phyloP scores from a whole-genome alignment of 2,329 filamentous ascomycete species.

The Davidsoniella neocaledoniae region DNA sequence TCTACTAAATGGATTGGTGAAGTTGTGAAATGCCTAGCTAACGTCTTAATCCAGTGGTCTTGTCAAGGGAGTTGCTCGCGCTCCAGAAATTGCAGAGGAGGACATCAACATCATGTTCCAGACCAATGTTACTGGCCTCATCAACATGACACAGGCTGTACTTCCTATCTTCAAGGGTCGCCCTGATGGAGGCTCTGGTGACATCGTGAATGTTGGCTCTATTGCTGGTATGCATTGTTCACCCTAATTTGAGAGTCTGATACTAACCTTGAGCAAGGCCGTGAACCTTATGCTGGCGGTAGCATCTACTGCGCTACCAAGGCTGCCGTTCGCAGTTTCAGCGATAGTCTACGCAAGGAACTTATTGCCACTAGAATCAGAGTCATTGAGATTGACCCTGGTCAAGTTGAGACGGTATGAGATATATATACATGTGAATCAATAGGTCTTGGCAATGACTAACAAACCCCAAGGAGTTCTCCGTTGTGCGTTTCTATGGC shows the following conservation, averaged over 20 bases:
- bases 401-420: slow-evolving; percentile 72
- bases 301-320: slow-evolving; percentile 91
- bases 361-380: slow-evolving; percentile 65
- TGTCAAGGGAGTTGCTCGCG: slow-evolving; percentile 73
- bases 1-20: background rate
- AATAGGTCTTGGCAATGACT: background rate
- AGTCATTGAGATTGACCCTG: slow-evolving; percentile 78
- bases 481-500: slow-evolving; percentile 70
- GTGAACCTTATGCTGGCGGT: slow-evolving; percentile 70
- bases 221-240: slow-evolving; percentile 45
- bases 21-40: slow-evolving; percentile 10
- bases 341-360: slow-evolving; percentile 67
- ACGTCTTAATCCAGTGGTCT: slow-evolving; percentile 43
- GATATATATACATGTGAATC: background rate
- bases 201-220: slow-evolving; percentile 88
- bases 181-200: slow-evolving; percentile 60
- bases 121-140: slow-evolving; percentile 87
- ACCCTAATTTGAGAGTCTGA: background rate
- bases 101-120: slow-evolving; percentile 79
- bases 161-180: slow-evolving; percentile 66
- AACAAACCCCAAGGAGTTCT: slow-evolving; percentile 49
- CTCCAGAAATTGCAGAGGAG: slow-evolving; percentile 63
- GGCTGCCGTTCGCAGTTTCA: slow-evolving; percentile 72
- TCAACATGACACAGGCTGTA: slow-evolving; percentile 91
- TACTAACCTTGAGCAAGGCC: slow-evolving; percentile 24